Base-by-base conservation (phyloP, 148 eudicot species). In the Chenopodium album region DNA sequence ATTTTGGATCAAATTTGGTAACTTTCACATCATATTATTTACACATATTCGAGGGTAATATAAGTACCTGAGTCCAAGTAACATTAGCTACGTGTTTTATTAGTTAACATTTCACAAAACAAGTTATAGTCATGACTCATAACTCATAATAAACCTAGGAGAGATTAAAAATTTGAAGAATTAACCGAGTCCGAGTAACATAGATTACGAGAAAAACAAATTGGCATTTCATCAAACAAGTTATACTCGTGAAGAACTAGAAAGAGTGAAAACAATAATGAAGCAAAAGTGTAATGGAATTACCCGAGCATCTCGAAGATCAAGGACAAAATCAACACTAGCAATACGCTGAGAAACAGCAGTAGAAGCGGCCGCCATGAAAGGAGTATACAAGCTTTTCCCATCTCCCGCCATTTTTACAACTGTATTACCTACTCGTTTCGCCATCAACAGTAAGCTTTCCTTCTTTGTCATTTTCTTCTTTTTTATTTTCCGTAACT, bases 271-370 rank as follows among this genome's bases (percentile, higher is more conserved):
- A 44, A 11, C 48, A 32, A 47, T 31, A 2, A 31, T 10, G 6
- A 28, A 17, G 22, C 17, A 20, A 13, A 1, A 29, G 14, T 23
- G 22, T 59, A 14, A 19, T 20, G 22, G 9, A 28, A 16, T 26
- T 87, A 92, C 99, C 89, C 99, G 87, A 41, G 99, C 94, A 80
- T 95, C 99, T 80, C 98, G 86, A 75, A 93, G 92, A 81, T 92
- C 97, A 52, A 95, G 75, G 65, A 95, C 90, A 64, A 93, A 83
- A 88, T 95, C 95, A 11, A 91, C 97, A 7, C 88, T 77, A 12
- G 97, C 91, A 59, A 95, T 82, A 4, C 99, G 94, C 16, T 88
- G 85, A 16, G 84, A 80, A 9, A 93, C 83, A 59, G 99, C 99
- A 17, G 86, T 86, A 81, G 97, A 84, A 4, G 99, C 93, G 0